phyloP scores from a whole-genome alignment of 164 flowering plant species.

The Aristolochia contorta region DNA sequence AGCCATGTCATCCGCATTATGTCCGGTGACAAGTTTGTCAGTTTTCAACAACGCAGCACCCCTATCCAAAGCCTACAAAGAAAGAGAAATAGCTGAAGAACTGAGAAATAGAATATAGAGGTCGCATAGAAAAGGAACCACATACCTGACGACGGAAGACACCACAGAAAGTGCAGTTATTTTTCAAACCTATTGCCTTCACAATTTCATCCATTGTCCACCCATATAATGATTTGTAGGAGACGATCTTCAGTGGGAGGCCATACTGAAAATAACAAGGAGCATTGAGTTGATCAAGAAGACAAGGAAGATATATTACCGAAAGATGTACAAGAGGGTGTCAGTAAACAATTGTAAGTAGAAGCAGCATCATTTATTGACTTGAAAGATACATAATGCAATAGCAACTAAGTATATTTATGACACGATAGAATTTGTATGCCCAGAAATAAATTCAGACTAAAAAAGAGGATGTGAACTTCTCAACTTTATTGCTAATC shows the following conservation, averaged over 20 bases:
- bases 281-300: no score
- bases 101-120: background rate
- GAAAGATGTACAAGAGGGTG: no score
- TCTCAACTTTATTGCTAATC: no score
- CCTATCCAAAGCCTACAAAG: conserved; percentile 87
- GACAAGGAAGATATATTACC: no score
- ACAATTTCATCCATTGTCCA: conserved; percentile 99
- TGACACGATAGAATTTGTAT: no score
- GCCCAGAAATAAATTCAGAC: no score
- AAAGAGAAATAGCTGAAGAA: background rate
- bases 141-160: conserved; percentile 95
- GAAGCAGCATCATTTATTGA: no score
- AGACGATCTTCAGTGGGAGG: conserved; percentile 79
- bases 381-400: no score
- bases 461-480: no score
- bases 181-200: conserved; percentile 91
- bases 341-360: no score
- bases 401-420: no score
- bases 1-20: conserved; percentile 98
- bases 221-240: conserved; percentile 92
- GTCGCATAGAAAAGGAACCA: background rate
- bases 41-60: conserved; percentile 93
- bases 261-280: conserved; percentile 55
- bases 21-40: conserved; percentile 92
- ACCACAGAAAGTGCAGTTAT: conserved; percentile 98